Conservation (phyloP, 129 eudicot species). For the Mikania micrantha region DNA sequence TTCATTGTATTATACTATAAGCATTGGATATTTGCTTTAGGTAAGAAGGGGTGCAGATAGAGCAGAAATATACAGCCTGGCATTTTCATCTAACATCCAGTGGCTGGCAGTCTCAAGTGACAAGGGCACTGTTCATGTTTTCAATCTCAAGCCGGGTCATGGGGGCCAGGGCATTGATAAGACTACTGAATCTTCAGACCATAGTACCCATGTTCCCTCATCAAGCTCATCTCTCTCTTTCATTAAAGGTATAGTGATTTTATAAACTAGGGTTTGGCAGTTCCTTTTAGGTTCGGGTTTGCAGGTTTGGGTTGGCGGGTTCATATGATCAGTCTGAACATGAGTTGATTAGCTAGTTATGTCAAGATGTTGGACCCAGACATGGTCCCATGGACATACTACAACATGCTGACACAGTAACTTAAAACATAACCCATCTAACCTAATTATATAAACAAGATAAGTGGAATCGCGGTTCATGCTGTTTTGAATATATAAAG, state of each 20-base stretch:
- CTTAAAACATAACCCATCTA: neutral
- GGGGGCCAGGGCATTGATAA: slow-evolving; percentile 35
- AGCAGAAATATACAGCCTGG: slow-evolving; percentile 87
- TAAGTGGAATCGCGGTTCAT: neutral
- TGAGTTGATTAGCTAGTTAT: neutral
- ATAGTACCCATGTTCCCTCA: slow-evolving; percentile 30
- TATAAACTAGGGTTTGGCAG: neutral
- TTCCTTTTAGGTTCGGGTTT: neutral
- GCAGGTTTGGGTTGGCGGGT: neutral
- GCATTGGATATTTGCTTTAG: slow-evolving; percentile 30
- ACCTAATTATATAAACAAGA: neutral
- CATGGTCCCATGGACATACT: neutral
- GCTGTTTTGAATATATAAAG: neutral
- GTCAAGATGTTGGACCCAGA: neutral
- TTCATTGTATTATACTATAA: slow-evolving; percentile 4
- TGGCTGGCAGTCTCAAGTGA: slow-evolving; percentile 96
- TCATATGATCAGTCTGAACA: neutral
- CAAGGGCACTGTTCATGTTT: slow-evolving; percentile 97
- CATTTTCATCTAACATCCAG: slow-evolving; percentile 73
- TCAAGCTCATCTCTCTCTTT: slow-evolving; percentile 78
- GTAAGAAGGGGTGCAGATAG: slow-evolving; percentile 96
- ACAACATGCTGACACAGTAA: neutral
- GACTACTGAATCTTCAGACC: slow-evolving; percentile 28
- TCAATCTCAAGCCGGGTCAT: slow-evolving; percentile 55
- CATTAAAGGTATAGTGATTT: slow-evolving; percentile 63